phyloP scores from a whole-genome alignment of 371 early-diverging fungal genomes.

The Mortierella sp. region DNA sequence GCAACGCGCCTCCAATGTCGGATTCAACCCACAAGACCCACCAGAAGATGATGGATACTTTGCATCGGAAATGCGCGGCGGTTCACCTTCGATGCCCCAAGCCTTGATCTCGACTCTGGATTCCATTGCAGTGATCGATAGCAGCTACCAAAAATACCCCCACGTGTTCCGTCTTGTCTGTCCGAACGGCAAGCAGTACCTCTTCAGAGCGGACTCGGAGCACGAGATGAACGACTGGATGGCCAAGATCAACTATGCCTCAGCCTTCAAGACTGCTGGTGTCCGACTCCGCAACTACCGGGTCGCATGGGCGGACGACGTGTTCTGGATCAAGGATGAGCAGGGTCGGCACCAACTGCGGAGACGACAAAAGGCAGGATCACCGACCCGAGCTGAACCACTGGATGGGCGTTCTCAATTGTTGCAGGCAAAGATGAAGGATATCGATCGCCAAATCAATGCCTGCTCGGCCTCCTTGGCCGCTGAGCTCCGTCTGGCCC shows the following conservation, averaged over 20 bases:
- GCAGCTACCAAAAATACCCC: conserved; percentile 78
- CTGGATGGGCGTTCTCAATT: conserved; percentile 34
- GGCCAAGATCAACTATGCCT: conserved; percentile 84
- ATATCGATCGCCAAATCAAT: conserved; percentile 43
- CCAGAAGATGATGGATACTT: conserved; percentile 51
- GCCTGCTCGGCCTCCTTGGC: conserved; percentile 39
- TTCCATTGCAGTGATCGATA: conserved; percentile 80
- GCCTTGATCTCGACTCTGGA: conserved; percentile 75
- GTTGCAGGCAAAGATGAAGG: conserved; percentile 38
- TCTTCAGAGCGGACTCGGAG: conserved; percentile 75
- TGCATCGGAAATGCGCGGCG: conserved; percentile 27
- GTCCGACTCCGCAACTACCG: conserved; percentile 63
- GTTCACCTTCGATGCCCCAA: conserved; percentile 62
- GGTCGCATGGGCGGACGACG: conserved; percentile 40
- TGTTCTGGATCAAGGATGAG: conserved; percentile 48
- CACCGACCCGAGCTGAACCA: conserved; percentile 41
- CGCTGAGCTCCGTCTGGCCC: conserved; percentile 68
- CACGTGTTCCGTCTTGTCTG: conserved; percentile 83
- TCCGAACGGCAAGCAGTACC: conserved; percentile 78
- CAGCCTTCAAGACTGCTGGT: conserved; percentile 78
- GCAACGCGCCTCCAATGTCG: conserved; percentile 37
- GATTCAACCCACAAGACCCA: conserved; percentile 37
- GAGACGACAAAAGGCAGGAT: conserved; percentile 36
- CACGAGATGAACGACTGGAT: conserved; percentile 88
- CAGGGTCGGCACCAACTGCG: conserved; percentile 39